Evolutionary conservation across 179 eudicot species (phyloP), one percentile per base, ranked within the genome.

Genomic region (Gypsophila paniculata): DNA sequence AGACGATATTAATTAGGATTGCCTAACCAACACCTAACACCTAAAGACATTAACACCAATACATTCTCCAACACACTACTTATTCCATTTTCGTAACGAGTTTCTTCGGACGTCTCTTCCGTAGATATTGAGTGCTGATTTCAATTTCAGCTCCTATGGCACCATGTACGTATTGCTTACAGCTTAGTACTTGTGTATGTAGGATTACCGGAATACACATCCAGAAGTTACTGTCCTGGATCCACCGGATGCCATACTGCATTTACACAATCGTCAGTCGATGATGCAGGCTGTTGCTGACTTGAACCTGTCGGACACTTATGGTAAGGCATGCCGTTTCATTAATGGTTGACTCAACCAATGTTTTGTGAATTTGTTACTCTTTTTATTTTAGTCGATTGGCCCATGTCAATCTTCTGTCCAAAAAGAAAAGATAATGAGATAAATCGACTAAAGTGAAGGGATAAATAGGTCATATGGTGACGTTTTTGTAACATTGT

Each of bases 171-270:
- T 10, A 18, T 53, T 68, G 69, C 65, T 72, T 44, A 62, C 68
- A 51, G 22, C 60, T 57, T 38, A 25, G 8, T 23, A 12, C 42
- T 12, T 11, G 21, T 57, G 64, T 60, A 3, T 75, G 83, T 34
- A 93, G 98, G 97, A 93, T 82, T 93, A 91, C 77, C 70, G 93
- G 75, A 69, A 77, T 69, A 66, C 82, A 36, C 97, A 91, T 80
- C 93, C 97, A 18, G 90, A 89, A 82, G 96, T 89, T 44, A 88
- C 89, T 26, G 89, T 93, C 75, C 91, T 93, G 69, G 98, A 93
- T 81, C 97, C 98, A 80, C 98, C 98, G 62, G 86, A 86, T 84
- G 98, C 98, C 69, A 93, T 93, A 70, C 89, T 88, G 71, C 96
- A 88, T 70, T 82, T 93, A 18, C 82, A 89, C 79, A 91, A 91